Evolutionary conservation across 805 yeast genomes (phyloP), one percentile per base, ranked within the genome.

Genomic region (Candida lessepsii): DNA sequence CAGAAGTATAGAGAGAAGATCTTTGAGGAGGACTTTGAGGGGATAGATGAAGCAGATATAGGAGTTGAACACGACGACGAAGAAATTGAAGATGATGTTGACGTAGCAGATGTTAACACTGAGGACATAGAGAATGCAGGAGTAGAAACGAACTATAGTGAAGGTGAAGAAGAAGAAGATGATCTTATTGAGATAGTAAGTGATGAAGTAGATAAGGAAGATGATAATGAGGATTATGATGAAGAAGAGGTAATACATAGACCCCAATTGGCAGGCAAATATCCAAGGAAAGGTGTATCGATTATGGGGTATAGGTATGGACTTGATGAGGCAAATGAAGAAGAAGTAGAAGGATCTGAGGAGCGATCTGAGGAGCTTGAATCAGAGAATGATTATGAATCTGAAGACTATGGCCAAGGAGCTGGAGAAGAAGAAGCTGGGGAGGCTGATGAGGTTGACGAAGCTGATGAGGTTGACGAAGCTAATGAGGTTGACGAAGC

Each of bases 391-490:
- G n/a, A n/a, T n/a, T n/a, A n/a, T n/a, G n/a, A n/a, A n/a, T n/a
- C n/a, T n/a, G 42, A 39, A n/a, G 21, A 24, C 8, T 19, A 15
- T 17, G 39, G 11, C 9, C 16, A 18, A 18, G 63, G 65, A 26
- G 64, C 65, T 32, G 67, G 58, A 21, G 89, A 84, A 0, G 87
- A 34, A 20, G 35, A 5, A 10, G 5, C 5, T 18, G 33, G 11
- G 6, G 24, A 19, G 4, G 6, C 15, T 13, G 40, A 34, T 5
- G 33, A 5, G 14, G 5, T 7, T 18, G 33, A 19, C 6, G 24
- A 19, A 10, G 6, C 15, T 13, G 40, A 34, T 5, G 33, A 5
- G 14, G 5, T 7, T 18, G 33, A 19, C 6, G 24, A 19, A 10
- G 6, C 15, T 19, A 9, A 29, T n/a, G 31, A 6, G 19, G 24